Percentiles rank a stretch among this genome's conserved stretches.
Conservation (phyloP, 2,329 filamentous ascomycete genomes). For the Ceratocystis lukuohia region DNA sequence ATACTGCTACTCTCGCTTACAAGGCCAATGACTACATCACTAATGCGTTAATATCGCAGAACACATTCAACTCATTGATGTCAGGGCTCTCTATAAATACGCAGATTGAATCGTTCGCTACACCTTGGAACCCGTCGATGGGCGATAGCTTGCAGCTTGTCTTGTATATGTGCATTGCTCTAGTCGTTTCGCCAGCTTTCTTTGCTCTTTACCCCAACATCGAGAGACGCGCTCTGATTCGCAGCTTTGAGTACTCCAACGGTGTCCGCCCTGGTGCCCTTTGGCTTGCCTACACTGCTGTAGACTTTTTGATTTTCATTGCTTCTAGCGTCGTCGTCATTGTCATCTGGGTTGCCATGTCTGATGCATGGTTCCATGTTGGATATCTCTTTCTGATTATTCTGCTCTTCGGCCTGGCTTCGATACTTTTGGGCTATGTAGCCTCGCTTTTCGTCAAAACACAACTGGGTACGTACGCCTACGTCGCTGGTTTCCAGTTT, state of each 20-base stretch:
- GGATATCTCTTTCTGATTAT: constrained; percentile 74
- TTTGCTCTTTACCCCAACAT: constrained; percentile 81
- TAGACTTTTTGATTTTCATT: constrained; percentile 67
- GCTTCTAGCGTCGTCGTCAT: constrained; percentile 35
- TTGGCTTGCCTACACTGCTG: constrained; percentile 70
- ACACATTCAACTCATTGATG: constrained; percentile 51
- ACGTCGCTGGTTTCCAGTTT: constrained; percentile 64
- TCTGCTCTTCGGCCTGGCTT: constrained; percentile 65
- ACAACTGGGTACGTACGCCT: constrained; percentile 73
- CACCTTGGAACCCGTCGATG: constrained; percentile 53
- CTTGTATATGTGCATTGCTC: constrained; percentile 66
- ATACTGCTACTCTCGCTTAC: constrained; percentile 50
- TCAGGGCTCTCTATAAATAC: constrained; percentile 56
- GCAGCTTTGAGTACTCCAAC: constrained; percentile 81
- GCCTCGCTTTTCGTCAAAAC: constrained; percentile 67
- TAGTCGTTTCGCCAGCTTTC: constrained; percentile 69
- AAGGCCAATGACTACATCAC: constrained; percentile 47
- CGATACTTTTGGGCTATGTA: constrained; percentile 64
- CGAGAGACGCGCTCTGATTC: constrained; percentile 64
- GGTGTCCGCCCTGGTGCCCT: constrained; percentile 70
- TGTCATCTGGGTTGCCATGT: constrained; percentile 54
- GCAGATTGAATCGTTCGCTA: constrained; percentile 61
- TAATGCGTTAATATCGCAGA: constrained; percentile 49
- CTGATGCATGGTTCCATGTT: constrained; percentile 59
- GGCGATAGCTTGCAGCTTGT: constrained; percentile 67